Conservation (phyloP, 2,329 filamentous ascomycete species). For the Stachybotrys echinatus region DNA sequence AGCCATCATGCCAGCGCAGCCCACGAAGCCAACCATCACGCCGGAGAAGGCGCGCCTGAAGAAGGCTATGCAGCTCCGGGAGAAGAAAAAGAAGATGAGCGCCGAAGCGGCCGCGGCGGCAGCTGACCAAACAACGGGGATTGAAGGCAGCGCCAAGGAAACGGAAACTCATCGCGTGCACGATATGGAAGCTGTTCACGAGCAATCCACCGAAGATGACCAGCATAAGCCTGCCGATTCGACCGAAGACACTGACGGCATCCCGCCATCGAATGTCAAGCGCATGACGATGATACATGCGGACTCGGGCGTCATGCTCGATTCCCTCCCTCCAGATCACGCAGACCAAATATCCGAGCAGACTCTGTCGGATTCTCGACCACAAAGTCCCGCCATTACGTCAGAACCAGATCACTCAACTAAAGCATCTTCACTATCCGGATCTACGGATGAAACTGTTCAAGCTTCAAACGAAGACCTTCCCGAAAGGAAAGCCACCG, state of each 20-base stretch:
- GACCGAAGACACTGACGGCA: background rate
- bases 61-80: constrained; percentile 88
- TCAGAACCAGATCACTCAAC: constrained; percentile 54
- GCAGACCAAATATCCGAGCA: constrained; percentile 43
- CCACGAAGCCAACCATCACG: constrained; percentile 54
- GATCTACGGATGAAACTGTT: constrained; percentile 56
- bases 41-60: constrained; percentile 88
- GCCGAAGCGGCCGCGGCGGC: constrained; percentile 8
- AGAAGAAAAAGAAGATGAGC: constrained; percentile 57
- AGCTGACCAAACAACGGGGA: constrained; percentile 14
- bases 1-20: constrained; percentile 30
- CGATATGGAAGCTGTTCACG: constrained; percentile 9
- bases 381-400: constrained; percentile 47
- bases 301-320: constrained; percentile 52
- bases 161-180: constrained; percentile 8
- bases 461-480: constrained; percentile 28
- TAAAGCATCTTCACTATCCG: constrained; percentile 58
- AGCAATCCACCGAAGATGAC: constrained; percentile 9
- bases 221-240: constrained; percentile 7
- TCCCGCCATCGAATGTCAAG: constrained; percentile 17
- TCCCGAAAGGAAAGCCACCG: too few relatives aligned
- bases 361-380: constrained; percentile 51
- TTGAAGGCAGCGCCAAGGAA: constrained; percentile 13
- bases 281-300: constrained; percentile 37
- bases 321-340: constrained; percentile 33